Evolutionary conservation across 441 rosid genomes (phyloP), one percentile per base, ranked within the genome.

Genomic region (California macrophylla): DNA sequence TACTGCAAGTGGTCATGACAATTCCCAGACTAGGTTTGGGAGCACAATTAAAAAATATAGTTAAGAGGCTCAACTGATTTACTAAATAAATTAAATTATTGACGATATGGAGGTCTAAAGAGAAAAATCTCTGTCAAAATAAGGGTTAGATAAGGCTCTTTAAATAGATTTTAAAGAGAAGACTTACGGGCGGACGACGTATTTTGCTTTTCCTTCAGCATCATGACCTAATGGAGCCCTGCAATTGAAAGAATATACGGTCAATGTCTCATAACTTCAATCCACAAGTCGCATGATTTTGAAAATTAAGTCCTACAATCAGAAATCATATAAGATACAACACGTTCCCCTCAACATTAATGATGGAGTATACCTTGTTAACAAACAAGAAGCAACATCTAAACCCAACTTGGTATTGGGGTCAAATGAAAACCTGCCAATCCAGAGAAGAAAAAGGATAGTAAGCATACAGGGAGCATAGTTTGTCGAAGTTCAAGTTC

Each of bases 101-200:
- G 26, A 21, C 62, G 7, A 56, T 23, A 56, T 56, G 26, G 28
- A 56, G 28, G 15, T 21, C 62, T 23, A 56, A 56, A 21, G 25
- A 56, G 13, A 24, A 56, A 56, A 6, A 50, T 50, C 58, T 24
- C 25, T 7, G 62, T 20, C 28, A 56, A 56, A 5, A 56, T 56
- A 56, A 23, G 26, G 62, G 6, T 23, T 56, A 3, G 12, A 56
- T 56, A 56, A 23, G 21, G n/a, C n/a, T n/a, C n/a, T n/a, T n/a
- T n/a, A n/a, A n/a, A n/a, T n/a, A 71, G 74, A 68, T n/a, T 32
- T 66, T 30, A 74, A 66, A 0, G 72, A 72, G 78, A 71, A 74
- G 64, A 82, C 98, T 86, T 84, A 93, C 97, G 97, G 98, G 72
- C 95, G 87, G 32, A 88, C 79, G 69, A 87, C 95, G 79, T 91